phyloP scores from a whole-genome alignment of 2,329 filamentous ascomycete genomes.

The Sordariomycetes sp. region DNA sequence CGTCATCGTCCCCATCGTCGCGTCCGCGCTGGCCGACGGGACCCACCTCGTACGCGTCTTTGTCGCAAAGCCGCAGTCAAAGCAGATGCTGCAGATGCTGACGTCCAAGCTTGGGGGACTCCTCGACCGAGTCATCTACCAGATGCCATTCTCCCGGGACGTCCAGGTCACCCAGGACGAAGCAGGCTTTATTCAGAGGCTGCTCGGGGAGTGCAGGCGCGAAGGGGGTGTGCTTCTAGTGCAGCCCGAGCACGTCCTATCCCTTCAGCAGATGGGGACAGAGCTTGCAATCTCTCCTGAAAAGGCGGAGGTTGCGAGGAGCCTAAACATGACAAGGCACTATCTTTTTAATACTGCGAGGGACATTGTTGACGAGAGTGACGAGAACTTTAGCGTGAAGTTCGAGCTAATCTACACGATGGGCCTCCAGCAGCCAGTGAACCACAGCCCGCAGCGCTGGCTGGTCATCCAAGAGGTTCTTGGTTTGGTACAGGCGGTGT shows the following conservation, averaged over 20 bases:
- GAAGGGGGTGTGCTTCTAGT: slow-evolving; percentile 45
- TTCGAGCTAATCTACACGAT: slow-evolving; percentile 56
- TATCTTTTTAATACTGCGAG: slow-evolving; percentile 32
- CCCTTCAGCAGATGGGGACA: slow-evolving; percentile 50
- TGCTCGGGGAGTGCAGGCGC: slow-evolving; percentile 34
- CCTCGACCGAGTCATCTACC: slow-evolving; percentile 39
- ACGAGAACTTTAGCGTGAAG: slow-evolving; percentile 49
- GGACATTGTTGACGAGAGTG: slow-evolving; percentile 55
- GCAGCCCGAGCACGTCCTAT: slow-evolving; percentile 54
- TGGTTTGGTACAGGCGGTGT: slow-evolving; percentile 22
- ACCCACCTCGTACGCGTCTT: slow-evolving; percentile 43
- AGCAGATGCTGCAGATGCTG: slow-evolving; percentile 50
- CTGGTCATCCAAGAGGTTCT: slow-evolving; percentile 41
- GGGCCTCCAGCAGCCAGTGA: slow-evolving; percentile 36
- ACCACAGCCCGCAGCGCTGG: slow-evolving; percentile 47
- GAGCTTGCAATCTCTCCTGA: slow-evolving; percentile 30
- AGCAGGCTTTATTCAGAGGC: slow-evolving; percentile 20
- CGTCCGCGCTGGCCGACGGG: slow-evolving; percentile 38
- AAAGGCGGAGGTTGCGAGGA: slow-evolving; percentile 12
- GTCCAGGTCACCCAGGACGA: slow-evolving; percentile 20
- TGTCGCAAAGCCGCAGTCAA: slow-evolving; percentile 48
- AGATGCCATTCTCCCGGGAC: slow-evolving; percentile 48
- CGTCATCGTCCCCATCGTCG: slow-evolving; percentile 57
- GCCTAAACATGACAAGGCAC: slow-evolving; percentile 27
- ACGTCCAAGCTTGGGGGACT: slow-evolving; percentile 43